Base-by-base conservation (phyloP, 2,329 filamentous ascomycete genomes). In the Exophiala oligosperma region DNA sequence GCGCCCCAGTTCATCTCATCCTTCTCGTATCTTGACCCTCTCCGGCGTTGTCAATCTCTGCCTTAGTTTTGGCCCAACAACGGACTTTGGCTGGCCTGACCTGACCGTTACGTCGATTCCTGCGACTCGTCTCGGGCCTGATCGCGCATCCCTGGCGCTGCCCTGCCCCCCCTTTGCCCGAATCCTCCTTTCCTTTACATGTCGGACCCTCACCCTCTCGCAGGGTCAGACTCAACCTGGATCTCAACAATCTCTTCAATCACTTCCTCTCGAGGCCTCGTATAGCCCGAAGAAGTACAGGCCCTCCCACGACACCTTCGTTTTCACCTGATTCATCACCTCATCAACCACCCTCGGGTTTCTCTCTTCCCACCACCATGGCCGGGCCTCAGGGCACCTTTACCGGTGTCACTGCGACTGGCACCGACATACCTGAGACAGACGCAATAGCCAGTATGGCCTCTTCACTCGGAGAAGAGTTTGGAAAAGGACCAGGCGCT, bases 181-280 rank as follows among this genome's bases (percentile, higher is more conserved):
- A 48, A 49, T 48, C 49, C 50, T 54, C 46, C 49, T 43, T 57
- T 37, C 50, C 57, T 61, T 63, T 63, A 63, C 61, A 63, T 63
- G 61, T 61, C 55, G 53, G 21, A 41, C 41, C 43, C 58, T 55
- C 48, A 55, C 47, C 61, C 52, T 59, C 47, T 58, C 49, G 55
- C 49, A 55, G 60, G 58, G 61, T 61, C 56, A 44, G 47, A 50
- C 24, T 56, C 61, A 63, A 50, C 41, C 61, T 63, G 61, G 61
- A 59, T 63, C 49, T 53, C 11, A 47, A 52, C 50, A 50, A 23
- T 12, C 32, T 54, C 44, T 23, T 58, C 41, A 41, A 29, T 17
- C 40, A 49, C 54, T 49, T 60, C 54, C 55, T 53, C 55, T 52
- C 58, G 57, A 59, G 58, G 58, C 55, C 52, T 46, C 58, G 49